These are phyloP conservation scores for Macrocybe gigantea DNA, from an alignment of 768 basidiomycete species.

Conservation along the genomic window DNA sequence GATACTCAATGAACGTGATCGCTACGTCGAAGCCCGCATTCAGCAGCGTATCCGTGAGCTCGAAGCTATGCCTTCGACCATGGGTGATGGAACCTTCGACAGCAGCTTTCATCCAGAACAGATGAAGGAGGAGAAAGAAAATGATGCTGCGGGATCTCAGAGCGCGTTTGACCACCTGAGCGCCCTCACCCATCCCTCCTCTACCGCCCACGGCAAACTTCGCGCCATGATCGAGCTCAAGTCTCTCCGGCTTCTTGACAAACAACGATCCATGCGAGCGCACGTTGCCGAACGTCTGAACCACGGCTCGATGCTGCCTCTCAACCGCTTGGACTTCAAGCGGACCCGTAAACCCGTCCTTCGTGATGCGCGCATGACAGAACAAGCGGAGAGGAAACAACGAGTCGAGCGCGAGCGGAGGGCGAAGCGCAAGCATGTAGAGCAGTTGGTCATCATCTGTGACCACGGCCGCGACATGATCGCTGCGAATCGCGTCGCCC, in stretches of 20 bases:
- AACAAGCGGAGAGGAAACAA: constrained; percentile 87
- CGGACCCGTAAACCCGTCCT: constrained; percentile 79
- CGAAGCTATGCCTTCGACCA: constrained; percentile 69
- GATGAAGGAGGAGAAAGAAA: constrained; percentile 39
- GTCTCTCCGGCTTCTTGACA: constrained; percentile 80
- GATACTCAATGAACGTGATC: constrained; percentile 86
- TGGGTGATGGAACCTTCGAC: constrained; percentile 70
- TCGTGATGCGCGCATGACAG: constrained; percentile 85
- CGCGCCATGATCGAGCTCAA: constrained; percentile 93
- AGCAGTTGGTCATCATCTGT: constrained; percentile 85
- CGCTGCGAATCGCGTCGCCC: constrained; percentile 56
- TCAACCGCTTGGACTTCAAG: constrained; percentile 90
- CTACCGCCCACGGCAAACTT: constrained; percentile 75
- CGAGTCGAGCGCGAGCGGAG: constrained; percentile 88
- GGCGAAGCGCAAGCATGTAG: constrained; percentile 94
- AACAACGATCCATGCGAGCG: constrained; percentile 84
- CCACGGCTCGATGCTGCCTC: constrained; percentile 82
- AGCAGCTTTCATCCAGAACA: constrained; percentile 32
- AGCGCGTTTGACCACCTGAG: constrained; percentile 17
- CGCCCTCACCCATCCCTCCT: constrained; percentile 47
- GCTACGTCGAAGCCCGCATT: constrained; percentile 85
- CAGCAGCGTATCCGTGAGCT: constrained; percentile 87
- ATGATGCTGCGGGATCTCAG: constrained; percentile 26
- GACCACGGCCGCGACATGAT: constrained; percentile 75
- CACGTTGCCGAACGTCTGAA: constrained; percentile 82